A percentile compares a stretch with the other conserved stretches of the same genome.
Conservation (phyloP, 2,329 filamentous ascomycete genomes). For the Whalleya microplaca region DNA sequence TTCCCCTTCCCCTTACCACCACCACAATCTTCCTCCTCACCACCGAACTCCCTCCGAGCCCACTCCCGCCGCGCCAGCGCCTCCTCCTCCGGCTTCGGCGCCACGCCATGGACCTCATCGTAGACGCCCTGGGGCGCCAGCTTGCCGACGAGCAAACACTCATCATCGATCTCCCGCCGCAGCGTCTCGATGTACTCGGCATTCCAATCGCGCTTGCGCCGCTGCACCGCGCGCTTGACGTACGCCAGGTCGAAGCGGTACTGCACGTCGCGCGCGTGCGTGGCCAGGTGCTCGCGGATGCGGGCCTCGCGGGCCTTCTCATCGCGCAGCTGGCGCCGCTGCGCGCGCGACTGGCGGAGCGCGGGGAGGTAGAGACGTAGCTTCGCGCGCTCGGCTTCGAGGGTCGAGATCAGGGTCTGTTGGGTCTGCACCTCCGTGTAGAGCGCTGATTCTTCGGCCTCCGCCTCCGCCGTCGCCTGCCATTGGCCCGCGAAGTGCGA, state of each 20-base stretch:
- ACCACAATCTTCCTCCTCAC: no score
- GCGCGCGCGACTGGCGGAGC: slow-evolving; percentile 1
- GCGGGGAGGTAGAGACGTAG: slow-evolving; percentile 8
- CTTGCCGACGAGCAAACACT: slow-evolving; percentile 5
- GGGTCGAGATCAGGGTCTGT: slow-evolving; percentile 8
- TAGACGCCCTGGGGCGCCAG: neutral
- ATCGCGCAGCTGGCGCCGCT: neutral
- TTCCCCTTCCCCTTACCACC: no score
- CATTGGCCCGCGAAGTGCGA: slow-evolving; percentile 14
- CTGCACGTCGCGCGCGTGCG: slow-evolving; percentile 14
- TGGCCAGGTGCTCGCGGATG: slow-evolving; percentile 17
- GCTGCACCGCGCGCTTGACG: neutral
- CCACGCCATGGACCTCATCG: slow-evolving; percentile 4
- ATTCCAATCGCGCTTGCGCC: neutral
- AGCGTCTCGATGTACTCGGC: neutral
- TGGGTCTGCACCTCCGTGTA: slow-evolving; percentile 6
- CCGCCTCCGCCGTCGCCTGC: neutral
- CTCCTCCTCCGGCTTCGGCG: no score
- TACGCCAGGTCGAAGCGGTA: slow-evolving; percentile 13
- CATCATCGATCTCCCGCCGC: slow-evolving; percentile 4
- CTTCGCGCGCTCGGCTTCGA: slow-evolving; percentile 11
- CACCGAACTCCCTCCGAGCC: no score
- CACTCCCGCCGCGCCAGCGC: no score
- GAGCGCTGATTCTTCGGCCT: slow-evolving; percentile 8
- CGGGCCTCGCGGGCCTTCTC: slow-evolving; percentile 3